Percentiles rank a stretch among this genome's conserved stretches.
Evolutionary conservation across 139 green algal genomes (phyloP).

Genomic region (Desmodesmus armatus): DNA sequence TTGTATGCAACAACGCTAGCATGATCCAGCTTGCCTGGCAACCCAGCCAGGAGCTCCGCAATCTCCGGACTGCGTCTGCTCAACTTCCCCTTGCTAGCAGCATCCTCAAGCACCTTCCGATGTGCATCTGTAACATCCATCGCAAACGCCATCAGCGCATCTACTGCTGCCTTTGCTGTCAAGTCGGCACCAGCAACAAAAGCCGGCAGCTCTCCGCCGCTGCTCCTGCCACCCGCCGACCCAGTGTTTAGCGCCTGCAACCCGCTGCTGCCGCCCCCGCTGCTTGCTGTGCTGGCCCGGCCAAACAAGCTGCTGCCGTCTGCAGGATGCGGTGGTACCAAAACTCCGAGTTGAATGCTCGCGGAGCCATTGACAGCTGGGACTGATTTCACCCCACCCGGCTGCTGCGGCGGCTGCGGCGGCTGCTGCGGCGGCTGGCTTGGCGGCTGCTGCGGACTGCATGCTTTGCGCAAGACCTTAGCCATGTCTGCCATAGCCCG

Average conservation of each 20-base stretch:
- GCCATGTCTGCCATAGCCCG: slow-evolving; percentile 16
- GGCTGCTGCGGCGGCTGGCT: neutral
- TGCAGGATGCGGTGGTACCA: neutral
- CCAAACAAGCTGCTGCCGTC: neutral
- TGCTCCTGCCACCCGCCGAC: neutral
- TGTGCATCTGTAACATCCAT: neutral
- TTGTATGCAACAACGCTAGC: slow-evolving; percentile 36
- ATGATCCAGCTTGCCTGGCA: slow-evolving; percentile 43
- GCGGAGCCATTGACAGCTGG: neutral
- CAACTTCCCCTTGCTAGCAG: neutral
- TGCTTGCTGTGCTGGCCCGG: neutral
- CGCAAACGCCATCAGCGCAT: slow-evolving; percentile 19
- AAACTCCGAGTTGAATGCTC: neutral
- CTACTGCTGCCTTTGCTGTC: neutral
- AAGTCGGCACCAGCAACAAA: neutral
- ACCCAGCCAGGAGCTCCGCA: neutral
- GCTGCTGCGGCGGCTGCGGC: slow-evolving; percentile 16
- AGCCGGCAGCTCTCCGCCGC: neutral
- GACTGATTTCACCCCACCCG: neutral
- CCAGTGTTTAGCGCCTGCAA: neutral
- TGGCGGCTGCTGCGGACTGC: neutral
- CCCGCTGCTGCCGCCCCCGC: neutral
- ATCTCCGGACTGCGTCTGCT: slow-evolving; percentile 1
- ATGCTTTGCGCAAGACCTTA: neutral
- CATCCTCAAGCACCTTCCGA: neutral